Percentiles rank a stretch among this genome's conserved stretches.
Conservation (phyloP, 441 rosid species). For the Breynia disticha region DNA sequence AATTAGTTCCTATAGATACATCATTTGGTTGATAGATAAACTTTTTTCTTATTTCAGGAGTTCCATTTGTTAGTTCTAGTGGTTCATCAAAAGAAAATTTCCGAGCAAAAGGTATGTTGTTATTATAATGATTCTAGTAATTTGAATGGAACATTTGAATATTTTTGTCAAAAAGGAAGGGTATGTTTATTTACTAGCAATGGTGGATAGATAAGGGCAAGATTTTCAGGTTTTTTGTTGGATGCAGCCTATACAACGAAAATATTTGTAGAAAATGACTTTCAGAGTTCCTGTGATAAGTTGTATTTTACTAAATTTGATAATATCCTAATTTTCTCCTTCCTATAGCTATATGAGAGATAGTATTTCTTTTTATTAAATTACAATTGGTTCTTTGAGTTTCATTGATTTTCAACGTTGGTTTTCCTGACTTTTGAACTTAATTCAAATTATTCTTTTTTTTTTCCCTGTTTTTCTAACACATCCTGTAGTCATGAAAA, state of each 20-base stretch:
- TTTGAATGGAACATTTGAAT: conserved; percentile 13
- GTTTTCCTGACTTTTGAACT: background rate
- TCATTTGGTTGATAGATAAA: conserved; percentile 34
- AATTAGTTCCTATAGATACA: too few species aligned
- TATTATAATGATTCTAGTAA: conserved; percentile 10
- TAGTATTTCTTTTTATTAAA: background rate
- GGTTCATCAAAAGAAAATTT: conserved; percentile 73
- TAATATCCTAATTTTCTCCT: background rate
- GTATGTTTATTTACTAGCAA: background rate
- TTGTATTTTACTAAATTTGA: background rate
- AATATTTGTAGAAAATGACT: too few species aligned
- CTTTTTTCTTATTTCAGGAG: conserved; percentile 82
- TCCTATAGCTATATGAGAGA: background rate
- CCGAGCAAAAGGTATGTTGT: conserved; percentile 80
- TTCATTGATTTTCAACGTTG: background rate
- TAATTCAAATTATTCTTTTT: background rate
- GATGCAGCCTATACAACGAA: too few species aligned
- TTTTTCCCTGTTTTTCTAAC: background rate
- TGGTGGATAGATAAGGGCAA: background rate
- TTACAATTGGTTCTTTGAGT: background rate
- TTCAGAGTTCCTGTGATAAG: too few species aligned
- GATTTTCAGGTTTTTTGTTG: background rate
- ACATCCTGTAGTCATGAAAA: background rate
- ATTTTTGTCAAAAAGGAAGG: conserved; percentile 9
- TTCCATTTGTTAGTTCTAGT: conserved; percentile 73